phyloP scores from a whole-genome alignment of 139 green algal species.

The Volvox reticuliferus region DNA sequence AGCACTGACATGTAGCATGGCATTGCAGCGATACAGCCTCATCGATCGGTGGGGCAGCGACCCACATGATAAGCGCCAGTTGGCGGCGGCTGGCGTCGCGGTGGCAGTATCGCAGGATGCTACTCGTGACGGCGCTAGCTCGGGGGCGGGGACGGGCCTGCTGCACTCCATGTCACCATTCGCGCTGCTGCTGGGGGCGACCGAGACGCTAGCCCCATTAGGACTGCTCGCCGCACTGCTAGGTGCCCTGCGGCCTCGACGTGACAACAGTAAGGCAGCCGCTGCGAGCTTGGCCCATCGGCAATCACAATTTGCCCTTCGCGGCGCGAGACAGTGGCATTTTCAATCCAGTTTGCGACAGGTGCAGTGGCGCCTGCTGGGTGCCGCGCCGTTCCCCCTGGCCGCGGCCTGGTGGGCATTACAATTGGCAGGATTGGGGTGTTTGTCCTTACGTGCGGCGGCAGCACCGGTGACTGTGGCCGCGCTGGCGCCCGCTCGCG shows the following conservation, averaged over 20 bases:
- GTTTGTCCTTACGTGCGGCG: background rate
- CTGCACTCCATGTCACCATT: background rate
- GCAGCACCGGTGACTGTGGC: background rate
- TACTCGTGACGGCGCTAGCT: slow-evolving; percentile 13
- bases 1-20: slow-evolving; percentile 34
- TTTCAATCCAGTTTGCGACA: background rate
- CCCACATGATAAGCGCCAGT: slow-evolving; percentile 66
- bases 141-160: background rate
- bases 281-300: background rate
- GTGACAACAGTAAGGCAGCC: background rate
- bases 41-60: slow-evolving; percentile 67
- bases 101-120: background rate
- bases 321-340: background rate
- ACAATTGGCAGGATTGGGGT: background rate
- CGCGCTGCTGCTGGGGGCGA: background rate
- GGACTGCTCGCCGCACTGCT: slow-evolving; percentile 46
- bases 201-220: slow-evolving; percentile 27
- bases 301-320: no score
- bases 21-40: slow-evolving; percentile 55
- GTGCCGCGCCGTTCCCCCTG: background rate
- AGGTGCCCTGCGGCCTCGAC: background rate
- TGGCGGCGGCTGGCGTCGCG: slow-evolving; percentile 10
- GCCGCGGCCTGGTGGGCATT: slow-evolving; percentile 29
- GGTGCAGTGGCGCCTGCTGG: background rate
- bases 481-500: background rate